A percentile compares a stretch with the other conserved stretches of the same genome.
These are phyloP conservation scores for Fusarium devonianum DNA, from an alignment of 2,329 filamentous ascomycete species.

Conservation along the genomic window DNA sequence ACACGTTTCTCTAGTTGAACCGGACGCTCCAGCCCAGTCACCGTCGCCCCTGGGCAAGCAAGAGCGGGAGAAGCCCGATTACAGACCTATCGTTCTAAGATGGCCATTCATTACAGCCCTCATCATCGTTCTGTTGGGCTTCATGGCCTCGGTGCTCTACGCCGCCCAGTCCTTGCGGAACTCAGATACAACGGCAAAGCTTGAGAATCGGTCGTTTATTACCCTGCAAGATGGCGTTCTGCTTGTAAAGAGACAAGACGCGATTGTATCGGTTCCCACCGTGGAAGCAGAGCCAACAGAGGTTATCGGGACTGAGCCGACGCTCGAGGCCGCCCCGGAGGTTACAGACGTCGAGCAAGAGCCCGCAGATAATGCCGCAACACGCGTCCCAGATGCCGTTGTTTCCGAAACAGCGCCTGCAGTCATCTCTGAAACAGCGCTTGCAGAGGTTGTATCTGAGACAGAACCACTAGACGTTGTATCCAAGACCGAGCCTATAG, in stretches of 20 bases:
- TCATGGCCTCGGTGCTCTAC: conserved; percentile 9
- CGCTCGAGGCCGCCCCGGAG: background rate
- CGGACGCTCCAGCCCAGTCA: background rate
- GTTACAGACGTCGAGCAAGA: background rate
- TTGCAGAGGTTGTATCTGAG: background rate
- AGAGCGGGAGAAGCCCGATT: conserved; percentile 21
- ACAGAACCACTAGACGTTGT: background rate
- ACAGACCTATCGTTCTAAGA: conserved; percentile 29
- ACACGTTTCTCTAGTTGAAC: conserved; percentile 6
- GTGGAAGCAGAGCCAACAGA: conserved; percentile 4
- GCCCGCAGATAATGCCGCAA: background rate
- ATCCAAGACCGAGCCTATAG: no score
- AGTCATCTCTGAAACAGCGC: background rate
- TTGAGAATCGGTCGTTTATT: conserved; percentile 15
- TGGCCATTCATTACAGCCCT: conserved; percentile 26
- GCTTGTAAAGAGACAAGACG: conserved; percentile 20
- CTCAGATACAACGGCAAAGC: conserved; percentile 18
- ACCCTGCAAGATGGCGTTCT: background rate
- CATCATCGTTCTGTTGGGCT: conserved; percentile 18
- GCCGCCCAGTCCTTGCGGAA: conserved; percentile 10
- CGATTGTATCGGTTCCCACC: background rate
- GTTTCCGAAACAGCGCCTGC: background rate
- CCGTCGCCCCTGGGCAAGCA: background rate
- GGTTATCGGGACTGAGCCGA: background rate
- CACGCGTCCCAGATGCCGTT: no score